These are phyloP conservation scores for Dentipellis fragilis DNA, from an alignment of 768 basidiomycete genomes.

Conservation along the genomic window DNA sequence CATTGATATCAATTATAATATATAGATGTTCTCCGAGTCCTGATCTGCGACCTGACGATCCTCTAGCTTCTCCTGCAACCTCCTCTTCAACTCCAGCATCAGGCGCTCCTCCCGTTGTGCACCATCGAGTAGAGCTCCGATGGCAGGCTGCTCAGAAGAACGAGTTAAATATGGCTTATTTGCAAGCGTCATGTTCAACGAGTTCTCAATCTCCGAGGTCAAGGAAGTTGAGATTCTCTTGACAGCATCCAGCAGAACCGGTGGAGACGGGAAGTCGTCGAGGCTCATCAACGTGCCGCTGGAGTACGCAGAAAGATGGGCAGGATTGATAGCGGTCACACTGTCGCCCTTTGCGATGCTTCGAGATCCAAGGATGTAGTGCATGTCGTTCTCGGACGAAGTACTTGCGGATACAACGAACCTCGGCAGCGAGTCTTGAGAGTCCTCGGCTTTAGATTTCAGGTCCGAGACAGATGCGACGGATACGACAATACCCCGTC, in stretches of 20 bases:
- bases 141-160: not conserved
- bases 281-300: not conserved
- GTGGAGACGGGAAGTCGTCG: not conserved
- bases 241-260: not conserved
- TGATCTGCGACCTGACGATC: not conserved
- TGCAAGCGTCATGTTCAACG: not conserved
- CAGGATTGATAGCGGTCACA: not conserved
- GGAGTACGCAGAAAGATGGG: not conserved
- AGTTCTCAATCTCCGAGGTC: not conserved
- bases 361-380: not conserved
- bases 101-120: not conserved
- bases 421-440: not conserved
- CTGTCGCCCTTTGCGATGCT: not conserved
- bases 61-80: not conserved
- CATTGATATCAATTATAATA: not conserved
- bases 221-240: not conserved
- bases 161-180: not conserved
- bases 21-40: not conserved
- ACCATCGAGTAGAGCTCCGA: not conserved
- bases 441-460: not conserved
- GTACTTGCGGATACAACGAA: slow-evolving; percentile 1
- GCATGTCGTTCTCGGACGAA: not conserved
- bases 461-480: not conserved
- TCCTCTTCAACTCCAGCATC: not conserved
- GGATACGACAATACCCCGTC: not conserved